These are phyloP conservation scores for Neurospora intermedia DNA, from an alignment of 495 filamentous ascomycete genomes.

Conservation along the genomic window DNA sequence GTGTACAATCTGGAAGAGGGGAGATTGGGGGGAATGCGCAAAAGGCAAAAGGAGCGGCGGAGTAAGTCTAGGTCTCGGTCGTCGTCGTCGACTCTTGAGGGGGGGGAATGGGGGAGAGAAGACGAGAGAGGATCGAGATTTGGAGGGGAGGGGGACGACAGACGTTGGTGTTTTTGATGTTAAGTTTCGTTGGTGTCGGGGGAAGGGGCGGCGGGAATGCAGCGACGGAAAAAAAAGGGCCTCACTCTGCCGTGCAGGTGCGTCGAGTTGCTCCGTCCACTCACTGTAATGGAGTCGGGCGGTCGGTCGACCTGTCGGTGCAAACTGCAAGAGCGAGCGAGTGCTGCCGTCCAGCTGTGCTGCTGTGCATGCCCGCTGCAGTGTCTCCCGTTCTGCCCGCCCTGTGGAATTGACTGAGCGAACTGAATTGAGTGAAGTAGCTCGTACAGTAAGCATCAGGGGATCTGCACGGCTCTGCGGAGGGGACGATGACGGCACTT, in stretches of 20 bases:
- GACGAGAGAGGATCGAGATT: not conserved
- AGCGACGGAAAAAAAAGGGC: not conserved
- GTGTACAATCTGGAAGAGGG: not conserved
- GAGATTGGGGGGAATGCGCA: conserved; percentile 20
- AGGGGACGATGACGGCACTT: not conserved
- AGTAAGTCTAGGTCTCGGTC: conserved; percentile 35
- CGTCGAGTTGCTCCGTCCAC: not conserved
- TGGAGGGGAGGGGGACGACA: not conserved
- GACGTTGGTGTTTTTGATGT: not conserved
- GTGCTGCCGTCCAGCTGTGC: not conserved
- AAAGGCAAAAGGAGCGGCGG: conserved; percentile 35
- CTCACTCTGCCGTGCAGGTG: not conserved
- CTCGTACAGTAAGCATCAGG: not conserved
- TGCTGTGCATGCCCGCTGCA: not conserved
- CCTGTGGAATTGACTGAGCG: not conserved
- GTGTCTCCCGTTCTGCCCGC: no score
- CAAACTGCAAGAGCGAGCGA: not conserved
- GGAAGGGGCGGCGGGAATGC: conserved; percentile 3
- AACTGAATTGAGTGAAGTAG: not conserved
- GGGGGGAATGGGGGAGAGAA: not conserved
- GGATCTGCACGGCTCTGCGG: not conserved
- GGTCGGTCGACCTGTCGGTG: not conserved
- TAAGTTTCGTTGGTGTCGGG: not conserved
- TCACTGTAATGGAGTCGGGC: not conserved
- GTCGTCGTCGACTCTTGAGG: not conserved